Evolutionary conservation across 345 rosid genomes (phyloP).

Genomic region (Carallia brachiata): DNA sequence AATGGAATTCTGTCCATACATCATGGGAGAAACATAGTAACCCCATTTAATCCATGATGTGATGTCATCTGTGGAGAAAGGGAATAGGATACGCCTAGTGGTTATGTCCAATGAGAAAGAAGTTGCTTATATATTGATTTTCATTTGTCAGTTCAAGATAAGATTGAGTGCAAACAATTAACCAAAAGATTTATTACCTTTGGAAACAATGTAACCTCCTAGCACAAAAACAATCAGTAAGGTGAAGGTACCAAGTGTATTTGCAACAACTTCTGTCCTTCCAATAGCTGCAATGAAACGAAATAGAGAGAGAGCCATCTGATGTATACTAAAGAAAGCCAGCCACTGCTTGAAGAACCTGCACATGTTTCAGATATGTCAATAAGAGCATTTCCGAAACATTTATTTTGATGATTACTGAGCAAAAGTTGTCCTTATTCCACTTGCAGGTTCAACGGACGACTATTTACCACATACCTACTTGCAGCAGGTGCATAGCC

Average conservation of each 20-base stretch:
- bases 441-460: conserved; percentile 39
- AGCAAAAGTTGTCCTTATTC: conserved; percentile 11
- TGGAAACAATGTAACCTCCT: conserved; percentile 23
- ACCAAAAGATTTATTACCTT: conserved; percentile 6
- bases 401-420: conserved; percentile 10
- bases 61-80: conserved; percentile 16
- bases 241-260: conserved; percentile 11
- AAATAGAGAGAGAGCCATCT: conserved; percentile 18
- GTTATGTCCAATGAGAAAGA: not conserved
- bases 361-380: not conserved
- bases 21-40: conserved; percentile 22
- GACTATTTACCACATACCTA: conserved; percentile 24
- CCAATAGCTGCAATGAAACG: conserved; percentile 19
- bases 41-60: conserved; percentile 21
- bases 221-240: conserved; percentile 12
- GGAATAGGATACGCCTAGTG: not conserved
- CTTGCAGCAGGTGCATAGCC: conserved; percentile 28
- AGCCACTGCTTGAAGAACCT: conserved; percentile 27
- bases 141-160: not conserved
- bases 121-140: not conserved
- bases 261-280: conserved; percentile 18
- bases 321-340: conserved; percentile 18
- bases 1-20: conserved; percentile 27
- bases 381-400: not conserved
- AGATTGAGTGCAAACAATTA: not conserved